A percentile compares a stretch with the other conserved stretches of the same genome.
Conservation (phyloP, 257 asterid species). For the Solanum phureja region DNA sequence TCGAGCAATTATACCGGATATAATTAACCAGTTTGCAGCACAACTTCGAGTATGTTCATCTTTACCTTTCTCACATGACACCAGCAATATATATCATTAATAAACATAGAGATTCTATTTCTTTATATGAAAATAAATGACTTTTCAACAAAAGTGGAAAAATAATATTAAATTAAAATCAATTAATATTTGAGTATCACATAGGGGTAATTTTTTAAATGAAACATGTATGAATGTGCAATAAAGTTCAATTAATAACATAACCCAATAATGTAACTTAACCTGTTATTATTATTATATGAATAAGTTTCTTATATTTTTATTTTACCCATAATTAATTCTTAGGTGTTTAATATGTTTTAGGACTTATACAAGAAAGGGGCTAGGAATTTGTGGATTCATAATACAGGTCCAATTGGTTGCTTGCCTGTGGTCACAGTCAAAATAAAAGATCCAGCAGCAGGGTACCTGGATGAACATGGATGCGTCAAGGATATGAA, state of each 20-base stretch:
- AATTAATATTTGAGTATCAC: background rate
- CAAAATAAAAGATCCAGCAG: conserved; percentile 5
- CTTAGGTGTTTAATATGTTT: background rate
- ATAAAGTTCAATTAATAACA: no score
- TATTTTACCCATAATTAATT: no score
- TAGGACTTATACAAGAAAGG: conserved; percentile 31
- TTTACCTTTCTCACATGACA: no score
- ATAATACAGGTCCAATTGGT: conserved; percentile 45
- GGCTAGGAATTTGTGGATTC: conserved; percentile 51
- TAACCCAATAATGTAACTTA: background rate
- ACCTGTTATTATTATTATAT: background rate
- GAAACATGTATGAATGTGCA: background rate
- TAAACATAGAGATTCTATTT: no score
- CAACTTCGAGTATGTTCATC: conserved; percentile 20
- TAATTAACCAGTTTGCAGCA: conserved; percentile 23
- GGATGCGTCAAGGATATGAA: conserved; percentile 36
- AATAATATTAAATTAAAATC: no score
- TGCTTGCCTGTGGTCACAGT: conserved; percentile 27
- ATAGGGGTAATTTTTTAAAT: background rate
- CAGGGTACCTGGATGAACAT: conserved; percentile 15
- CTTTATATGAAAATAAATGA: background rate
- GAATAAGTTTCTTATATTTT: background rate
- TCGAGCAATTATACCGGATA: conserved; percentile 15
- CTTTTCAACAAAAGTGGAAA: background rate
- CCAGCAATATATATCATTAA: no score